phyloP scores from a whole-genome alignment of 1,284 basidiomycete species.

The Phylloboletellus chloephorus region DNA sequence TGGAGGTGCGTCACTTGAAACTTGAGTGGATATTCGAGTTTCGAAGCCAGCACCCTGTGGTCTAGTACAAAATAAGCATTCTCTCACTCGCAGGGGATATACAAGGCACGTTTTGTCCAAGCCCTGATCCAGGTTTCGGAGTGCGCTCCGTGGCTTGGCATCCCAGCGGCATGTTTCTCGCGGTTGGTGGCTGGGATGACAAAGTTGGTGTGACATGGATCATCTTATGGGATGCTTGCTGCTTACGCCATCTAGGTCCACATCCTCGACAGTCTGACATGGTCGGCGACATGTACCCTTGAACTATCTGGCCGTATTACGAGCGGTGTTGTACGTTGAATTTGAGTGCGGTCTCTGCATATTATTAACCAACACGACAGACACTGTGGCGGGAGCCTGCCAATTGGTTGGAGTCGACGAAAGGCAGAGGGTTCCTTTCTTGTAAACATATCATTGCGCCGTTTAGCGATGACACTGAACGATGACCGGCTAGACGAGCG shows the following conservation, averaged over 20 bases:
- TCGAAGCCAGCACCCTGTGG: not conserved
- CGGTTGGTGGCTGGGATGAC: conserved; percentile 80
- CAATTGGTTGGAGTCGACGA: conserved; percentile 75
- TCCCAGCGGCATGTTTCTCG: conserved; percentile 73
- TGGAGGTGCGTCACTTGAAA: conserved; percentile 53
- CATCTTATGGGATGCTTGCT: not conserved
- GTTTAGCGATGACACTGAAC: conserved; percentile 3
- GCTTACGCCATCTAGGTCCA: conserved; percentile 48
- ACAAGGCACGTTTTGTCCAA: conserved; percentile 65
- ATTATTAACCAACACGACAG: conserved; percentile 35
- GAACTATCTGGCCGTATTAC: conserved; percentile 55
- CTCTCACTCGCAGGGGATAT: conserved; percentile 67
- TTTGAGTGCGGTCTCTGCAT: not conserved
- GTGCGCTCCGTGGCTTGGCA: conserved; percentile 76
- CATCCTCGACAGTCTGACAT: conserved; percentile 72
- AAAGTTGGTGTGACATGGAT: conserved; percentile 44
- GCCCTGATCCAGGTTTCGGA: conserved; percentile 74
- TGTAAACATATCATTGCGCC: conserved; percentile 42
- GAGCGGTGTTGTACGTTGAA: conserved; percentile 47
- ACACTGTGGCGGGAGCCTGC: conserved; percentile 75
- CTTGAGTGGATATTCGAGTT: not conserved
- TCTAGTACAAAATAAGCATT: conserved; percentile 76
- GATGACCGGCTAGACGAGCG: conserved; percentile 50
- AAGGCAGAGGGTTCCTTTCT: conserved; percentile 75
- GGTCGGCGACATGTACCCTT: conserved; percentile 66